These are phyloP conservation scores for Aquilaria yunnanensis DNA, from an alignment of 345 rosid genomes.

Conservation along the genomic window DNA sequence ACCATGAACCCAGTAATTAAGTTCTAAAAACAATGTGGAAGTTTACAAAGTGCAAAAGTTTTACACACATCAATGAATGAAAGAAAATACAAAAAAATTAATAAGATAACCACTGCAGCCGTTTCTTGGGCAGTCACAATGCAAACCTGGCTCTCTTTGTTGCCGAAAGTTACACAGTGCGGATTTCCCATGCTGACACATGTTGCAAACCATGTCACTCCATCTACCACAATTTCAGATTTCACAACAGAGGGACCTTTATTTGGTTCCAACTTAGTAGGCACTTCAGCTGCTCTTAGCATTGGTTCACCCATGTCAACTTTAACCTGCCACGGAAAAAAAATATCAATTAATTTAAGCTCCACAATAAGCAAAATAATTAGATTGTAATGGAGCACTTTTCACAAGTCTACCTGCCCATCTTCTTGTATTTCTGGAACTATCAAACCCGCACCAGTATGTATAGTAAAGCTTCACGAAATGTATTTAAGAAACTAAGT, in stretches of 20 bases:
- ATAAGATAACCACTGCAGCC: background rate
- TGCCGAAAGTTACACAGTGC: constrained; percentile 81
- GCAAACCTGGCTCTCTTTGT: constrained; percentile 56
- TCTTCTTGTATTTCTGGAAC: constrained; percentile 85
- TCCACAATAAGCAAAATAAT: constrained; percentile 1
- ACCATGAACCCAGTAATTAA: too few species aligned
- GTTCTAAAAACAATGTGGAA: too few species aligned
- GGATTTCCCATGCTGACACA: constrained; percentile 99
- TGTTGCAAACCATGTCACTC: constrained; percentile 84
- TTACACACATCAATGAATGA: background rate
- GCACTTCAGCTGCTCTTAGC: constrained; percentile 76
- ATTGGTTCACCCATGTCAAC: constrained; percentile 96
- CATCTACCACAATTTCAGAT: constrained; percentile 65
- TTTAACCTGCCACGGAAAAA: constrained; percentile 43
- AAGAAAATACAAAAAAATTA: background rate
- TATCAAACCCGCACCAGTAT: constrained; percentile 93
- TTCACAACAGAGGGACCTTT: constrained; percentile 54
- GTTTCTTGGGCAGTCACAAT: constrained; percentile 9
- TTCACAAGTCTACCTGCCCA: constrained; percentile 42
- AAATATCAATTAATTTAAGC: constrained; percentile 8
- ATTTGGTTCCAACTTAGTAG: constrained; percentile 67
- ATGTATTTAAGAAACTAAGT: background rate
- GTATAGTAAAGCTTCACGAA: constrained; percentile 59
- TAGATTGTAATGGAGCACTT: background rate
- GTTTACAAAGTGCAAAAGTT: background rate